These are phyloP conservation scores for Phytopythium kandeliae DNA, from an alignment of 352 stramenopile genomes.

Conservation along the genomic window DNA sequence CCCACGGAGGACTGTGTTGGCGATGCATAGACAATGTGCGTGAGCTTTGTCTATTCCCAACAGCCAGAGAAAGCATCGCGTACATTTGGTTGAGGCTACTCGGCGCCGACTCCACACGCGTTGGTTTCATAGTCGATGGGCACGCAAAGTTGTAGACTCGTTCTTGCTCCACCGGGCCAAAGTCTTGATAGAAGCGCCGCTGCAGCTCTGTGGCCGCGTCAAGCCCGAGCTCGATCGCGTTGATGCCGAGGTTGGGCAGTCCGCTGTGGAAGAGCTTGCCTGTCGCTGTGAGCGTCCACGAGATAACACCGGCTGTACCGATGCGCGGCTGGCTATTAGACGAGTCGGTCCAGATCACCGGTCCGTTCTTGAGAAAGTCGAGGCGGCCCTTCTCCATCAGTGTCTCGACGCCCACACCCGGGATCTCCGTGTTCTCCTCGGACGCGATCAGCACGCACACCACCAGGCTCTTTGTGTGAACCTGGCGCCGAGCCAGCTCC, in stretches of 20 bases:
- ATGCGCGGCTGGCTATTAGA: constrained; percentile 89
- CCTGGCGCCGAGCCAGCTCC: constrained; percentile 60
- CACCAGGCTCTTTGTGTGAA: constrained; percentile 60
- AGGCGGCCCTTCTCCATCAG: constrained; percentile 84
- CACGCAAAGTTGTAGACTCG: constrained; percentile 86
- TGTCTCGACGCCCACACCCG: constrained; percentile 79
- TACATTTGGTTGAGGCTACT: constrained; percentile 75
- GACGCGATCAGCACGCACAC: constrained; percentile 87
- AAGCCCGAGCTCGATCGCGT: constrained; percentile 82
- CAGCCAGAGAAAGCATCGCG: constrained; percentile 11
- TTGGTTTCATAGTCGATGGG: constrained; percentile 76
- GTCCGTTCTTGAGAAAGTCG: constrained; percentile 89
- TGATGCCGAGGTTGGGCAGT: constrained; percentile 84
- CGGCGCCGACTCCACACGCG: constrained; percentile 57
- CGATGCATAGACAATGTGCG: neutral
- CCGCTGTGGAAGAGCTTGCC: constrained; percentile 91
- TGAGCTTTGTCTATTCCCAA: no score
- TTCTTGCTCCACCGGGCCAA: constrained; percentile 71
- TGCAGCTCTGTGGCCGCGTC: constrained; percentile 82
- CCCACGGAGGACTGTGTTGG: constrained; percentile 70
- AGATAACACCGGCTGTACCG: constrained; percentile 78
- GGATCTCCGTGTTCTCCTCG: constrained; percentile 74
- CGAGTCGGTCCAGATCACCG: constrained; percentile 88
- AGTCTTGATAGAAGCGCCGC: constrained; percentile 88
- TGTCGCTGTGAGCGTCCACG: constrained; percentile 84